These are phyloP conservation scores for Sugiyamaella floridensis DNA, from an alignment of 805 yeast species.

Conservation along the genomic window DNA sequence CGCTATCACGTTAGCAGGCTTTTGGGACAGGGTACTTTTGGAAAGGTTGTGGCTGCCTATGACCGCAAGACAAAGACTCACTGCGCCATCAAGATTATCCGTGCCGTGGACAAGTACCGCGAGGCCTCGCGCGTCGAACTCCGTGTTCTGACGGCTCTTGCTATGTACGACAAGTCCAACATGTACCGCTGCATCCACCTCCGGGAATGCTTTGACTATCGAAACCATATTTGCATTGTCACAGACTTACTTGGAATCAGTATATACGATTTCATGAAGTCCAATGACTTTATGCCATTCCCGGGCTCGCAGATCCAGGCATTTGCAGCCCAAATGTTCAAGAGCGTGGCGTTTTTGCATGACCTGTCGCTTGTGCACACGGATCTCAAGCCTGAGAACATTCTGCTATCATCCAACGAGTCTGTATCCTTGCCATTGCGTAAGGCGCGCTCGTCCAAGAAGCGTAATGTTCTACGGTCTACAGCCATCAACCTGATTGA, in stretches of 20 bases:
- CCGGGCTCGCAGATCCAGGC: slow-evolving; percentile 92
- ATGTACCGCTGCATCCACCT: slow-evolving; percentile 75
- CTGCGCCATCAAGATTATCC: slow-evolving; percentile 87
- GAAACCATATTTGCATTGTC: slow-evolving; percentile 90
- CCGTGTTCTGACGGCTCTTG: slow-evolving; percentile 67
- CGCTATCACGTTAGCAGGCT: slow-evolving; percentile 61
- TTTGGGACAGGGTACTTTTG: slow-evolving; percentile 90
- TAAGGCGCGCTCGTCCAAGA: slow-evolving; percentile 15
- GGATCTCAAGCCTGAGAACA: slow-evolving; percentile 94
- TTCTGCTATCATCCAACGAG: slow-evolving; percentile 55
- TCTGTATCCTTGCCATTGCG: slow-evolving; percentile 34
- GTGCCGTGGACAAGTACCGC: slow-evolving; percentile 87
- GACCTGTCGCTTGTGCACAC: slow-evolving; percentile 89
- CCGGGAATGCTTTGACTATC: slow-evolving; percentile 82
- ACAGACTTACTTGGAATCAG: slow-evolving; percentile 82
- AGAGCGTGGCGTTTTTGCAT: slow-evolving; percentile 83
- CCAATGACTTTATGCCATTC: slow-evolving; percentile 78
- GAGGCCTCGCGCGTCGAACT: slow-evolving; percentile 94
- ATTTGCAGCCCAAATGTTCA: slow-evolving; percentile 73
- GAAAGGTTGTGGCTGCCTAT: slow-evolving; percentile 78
- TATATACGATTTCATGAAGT: slow-evolving; percentile 82
- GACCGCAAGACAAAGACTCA: slow-evolving; percentile 53
- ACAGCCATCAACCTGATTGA: slow-evolving; percentile 88
- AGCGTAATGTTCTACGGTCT: slow-evolving; percentile 50
- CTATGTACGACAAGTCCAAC: slow-evolving; percentile 62